Percentiles rank a stretch among this genome's conserved stretches.
Evolutionary conservation across 192 early-diverging fungal species (phyloP).

Genomic region (Pilaira anomala): DNA sequence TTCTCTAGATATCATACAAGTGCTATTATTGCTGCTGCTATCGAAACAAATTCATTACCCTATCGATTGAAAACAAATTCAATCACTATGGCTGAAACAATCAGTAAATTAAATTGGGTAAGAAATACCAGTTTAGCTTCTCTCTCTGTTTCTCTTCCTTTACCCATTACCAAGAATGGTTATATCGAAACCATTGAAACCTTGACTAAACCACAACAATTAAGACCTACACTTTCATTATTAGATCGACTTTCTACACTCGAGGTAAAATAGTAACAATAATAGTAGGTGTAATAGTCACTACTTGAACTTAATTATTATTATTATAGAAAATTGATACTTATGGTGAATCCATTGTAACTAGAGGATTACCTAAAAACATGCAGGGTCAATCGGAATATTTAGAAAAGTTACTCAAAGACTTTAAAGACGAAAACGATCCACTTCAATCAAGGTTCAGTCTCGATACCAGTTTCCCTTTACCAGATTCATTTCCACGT

Average conservation of each 20-base stretch:
- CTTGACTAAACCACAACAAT: background rate
- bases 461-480: conserved; percentile 23
- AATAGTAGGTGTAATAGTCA: no score
- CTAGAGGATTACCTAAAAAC: conserved; percentile 8
- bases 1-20: conserved; percentile 54
- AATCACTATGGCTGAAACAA: background rate
- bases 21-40: conserved; percentile 48
- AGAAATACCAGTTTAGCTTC: conserved; percentile 12
- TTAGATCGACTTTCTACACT: background rate
- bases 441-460: conserved; percentile 17
- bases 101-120: conserved; percentile 15
- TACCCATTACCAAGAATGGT: conserved; percentile 15
- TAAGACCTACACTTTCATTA: conserved; percentile 5
- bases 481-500: conserved; percentile 27
- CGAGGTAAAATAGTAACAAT: background rate
- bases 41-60: conserved; percentile 44
- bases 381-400: conserved; percentile 1
- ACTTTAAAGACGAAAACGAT: conserved; percentile 17
- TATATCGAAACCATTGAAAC: conserved; percentile 8
- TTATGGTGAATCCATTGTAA: conserved; percentile 18
- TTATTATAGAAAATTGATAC: conserved; percentile 3
- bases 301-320: no score
- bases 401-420: background rate
- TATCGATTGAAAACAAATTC: conserved; percentile 28
- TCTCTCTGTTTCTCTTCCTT: conserved; percentile 8